Evolutionary conservation across 1,284 basidiomycete species (phyloP).

Genomic region (Boletus chippewaensis): DNA sequence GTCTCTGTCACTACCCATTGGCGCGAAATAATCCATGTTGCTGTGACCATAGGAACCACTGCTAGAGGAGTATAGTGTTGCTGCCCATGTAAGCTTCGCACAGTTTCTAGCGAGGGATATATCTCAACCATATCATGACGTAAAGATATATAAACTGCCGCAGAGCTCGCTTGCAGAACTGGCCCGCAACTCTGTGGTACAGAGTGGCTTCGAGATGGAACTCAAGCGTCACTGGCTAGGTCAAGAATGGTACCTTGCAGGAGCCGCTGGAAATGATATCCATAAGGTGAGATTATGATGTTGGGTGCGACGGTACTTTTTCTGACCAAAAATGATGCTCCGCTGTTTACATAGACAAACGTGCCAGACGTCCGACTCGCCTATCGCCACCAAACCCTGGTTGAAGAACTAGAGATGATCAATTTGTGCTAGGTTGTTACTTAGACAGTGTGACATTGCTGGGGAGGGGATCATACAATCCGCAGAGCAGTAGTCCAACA

Average conservation of each 20-base stretch:
- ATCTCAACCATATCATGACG: conserved; percentile 3
- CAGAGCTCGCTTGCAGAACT: conserved; percentile 83
- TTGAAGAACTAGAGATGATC: conserved; percentile 81
- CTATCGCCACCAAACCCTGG: conserved; percentile 84
- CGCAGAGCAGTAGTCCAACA: too few relatives aligned
- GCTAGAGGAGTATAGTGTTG: conserved; percentile 96
- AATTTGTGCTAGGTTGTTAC: conserved; percentile 17
- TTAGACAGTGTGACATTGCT: neutral
- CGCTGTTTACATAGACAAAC: conserved; percentile 64
- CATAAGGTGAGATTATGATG: conserved; percentile 57
- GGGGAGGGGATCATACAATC: too few relatives aligned
- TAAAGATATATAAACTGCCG: conserved; percentile 85
- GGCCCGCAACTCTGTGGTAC: conserved; percentile 92
- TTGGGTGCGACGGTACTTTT: conserved; percentile 9
- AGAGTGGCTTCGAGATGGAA: conserved; percentile 99
- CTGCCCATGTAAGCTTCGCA: conserved; percentile 72
- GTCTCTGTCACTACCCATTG: neutral
- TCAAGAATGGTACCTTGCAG: conserved; percentile 83
- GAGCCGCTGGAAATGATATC: conserved; percentile 85
- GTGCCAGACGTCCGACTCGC: conserved; percentile 87
- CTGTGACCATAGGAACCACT: conserved; percentile 70
- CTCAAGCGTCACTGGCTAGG: conserved; percentile 97
- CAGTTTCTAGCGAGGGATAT: neutral
- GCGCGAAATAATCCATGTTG: neutral
- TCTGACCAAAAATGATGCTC: conserved; percentile 7